Evolutionary conservation across 139 green algal genomes (phyloP).

Genomic region (Zygnema cylindricum): DNA sequence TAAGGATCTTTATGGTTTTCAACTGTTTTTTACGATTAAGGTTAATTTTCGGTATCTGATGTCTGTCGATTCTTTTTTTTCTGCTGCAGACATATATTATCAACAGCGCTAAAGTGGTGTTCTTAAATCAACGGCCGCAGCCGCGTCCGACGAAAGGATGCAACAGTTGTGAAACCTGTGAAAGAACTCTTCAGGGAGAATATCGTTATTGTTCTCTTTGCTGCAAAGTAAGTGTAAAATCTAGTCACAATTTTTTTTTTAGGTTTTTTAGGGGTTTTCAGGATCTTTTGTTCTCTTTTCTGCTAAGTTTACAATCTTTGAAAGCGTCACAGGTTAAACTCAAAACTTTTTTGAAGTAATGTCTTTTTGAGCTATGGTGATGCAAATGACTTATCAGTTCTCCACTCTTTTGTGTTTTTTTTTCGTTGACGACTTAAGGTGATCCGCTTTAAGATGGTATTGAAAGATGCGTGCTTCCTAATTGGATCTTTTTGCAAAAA

Average conservation of each 20-base stretch:
- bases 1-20: no score
- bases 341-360: slow-evolving; percentile 39
- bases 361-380: not conserved
- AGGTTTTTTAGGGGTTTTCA: no score
- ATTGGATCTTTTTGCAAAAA: not conserved
- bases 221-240: slow-evolving; percentile 28
- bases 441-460: not conserved
- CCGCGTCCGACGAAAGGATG: slow-evolving; percentile 51
- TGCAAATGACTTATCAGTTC: no score
- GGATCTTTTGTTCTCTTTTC: no score
- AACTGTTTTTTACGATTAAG: no score
- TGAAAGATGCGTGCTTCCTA: not conserved
- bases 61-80: no score
- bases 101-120: slow-evolving; percentile 78
- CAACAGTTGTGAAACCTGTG: slow-evolving; percentile 26
- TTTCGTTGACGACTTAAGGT: no score
- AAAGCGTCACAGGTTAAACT: slow-evolving; percentile 64
- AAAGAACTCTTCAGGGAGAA: slow-evolving; percentile 18
- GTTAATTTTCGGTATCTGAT: no score
- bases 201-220: slow-evolving; percentile 27
- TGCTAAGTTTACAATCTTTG: no score
- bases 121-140: slow-evolving; percentile 77
- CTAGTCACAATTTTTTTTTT: no score
- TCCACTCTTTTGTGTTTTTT: no score
- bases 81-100: slow-evolving; percentile 81